Evolutionary conservation across 106 monocot species (phyloP).

Genomic region (Vanilla planifolia): DNA sequence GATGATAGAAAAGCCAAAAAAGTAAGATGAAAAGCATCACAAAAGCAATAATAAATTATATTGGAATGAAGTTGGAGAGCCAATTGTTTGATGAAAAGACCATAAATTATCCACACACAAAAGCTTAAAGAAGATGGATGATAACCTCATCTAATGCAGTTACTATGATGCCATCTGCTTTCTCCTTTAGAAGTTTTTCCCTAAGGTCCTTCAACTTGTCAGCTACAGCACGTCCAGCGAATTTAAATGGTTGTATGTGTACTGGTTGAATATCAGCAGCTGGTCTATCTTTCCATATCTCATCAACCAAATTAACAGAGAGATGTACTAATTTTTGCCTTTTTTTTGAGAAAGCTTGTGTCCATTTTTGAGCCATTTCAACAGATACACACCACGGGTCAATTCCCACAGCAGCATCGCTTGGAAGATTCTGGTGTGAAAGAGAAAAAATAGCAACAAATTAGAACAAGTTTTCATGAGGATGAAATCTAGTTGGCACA

Average conservation of each 20-base stretch:
- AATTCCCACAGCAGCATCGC: conserved; percentile 64
- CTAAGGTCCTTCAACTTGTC: conserved; percentile 79
- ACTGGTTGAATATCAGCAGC: conserved; percentile 45
- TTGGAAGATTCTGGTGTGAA: conserved; percentile 60
- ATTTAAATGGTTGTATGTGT: conserved; percentile 63
- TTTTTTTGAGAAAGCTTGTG: conserved; percentile 59
- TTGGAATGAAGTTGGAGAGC: background rate
- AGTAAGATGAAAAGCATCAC: background rate
- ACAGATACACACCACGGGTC: conserved; percentile 98
- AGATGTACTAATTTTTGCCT: conserved; percentile 72
- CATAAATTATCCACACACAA: background rate
- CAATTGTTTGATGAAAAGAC: background rate
- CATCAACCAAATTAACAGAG: conserved; percentile 72
- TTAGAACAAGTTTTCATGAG: conserved; percentile 1
- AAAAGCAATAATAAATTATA: background rate
- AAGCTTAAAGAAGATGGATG: background rate
- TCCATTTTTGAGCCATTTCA: conserved; percentile 78
- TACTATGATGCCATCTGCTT: conserved; percentile 57
- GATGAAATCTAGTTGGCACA: too few relatives aligned
- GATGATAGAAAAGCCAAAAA: too few relatives aligned
- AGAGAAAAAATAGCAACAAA: conserved; percentile 6
- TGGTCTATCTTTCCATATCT: conserved; percentile 86
- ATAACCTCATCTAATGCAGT: conserved; percentile 93
- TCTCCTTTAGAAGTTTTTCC: conserved; percentile 58
- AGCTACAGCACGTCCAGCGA: conserved; percentile 63